These are phyloP conservation scores for Kalmusia sp. DNA, from an alignment of 2,329 filamentous ascomycete genomes.

Conservation along the genomic window DNA sequence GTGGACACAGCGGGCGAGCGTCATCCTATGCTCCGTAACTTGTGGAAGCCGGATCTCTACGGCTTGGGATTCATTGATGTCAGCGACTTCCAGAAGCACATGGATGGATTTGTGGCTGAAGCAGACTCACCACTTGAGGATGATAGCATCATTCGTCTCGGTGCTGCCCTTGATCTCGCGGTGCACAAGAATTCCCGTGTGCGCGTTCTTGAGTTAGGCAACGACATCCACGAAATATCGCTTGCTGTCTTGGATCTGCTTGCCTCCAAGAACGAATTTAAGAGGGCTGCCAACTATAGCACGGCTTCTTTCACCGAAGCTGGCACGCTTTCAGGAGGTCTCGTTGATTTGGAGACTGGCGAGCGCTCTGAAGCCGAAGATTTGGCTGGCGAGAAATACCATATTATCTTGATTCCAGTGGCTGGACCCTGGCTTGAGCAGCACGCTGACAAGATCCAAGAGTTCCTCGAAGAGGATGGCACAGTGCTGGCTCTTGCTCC, in stretches of 20 bases:
- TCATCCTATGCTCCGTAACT: conserved; percentile 21
- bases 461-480: neutral
- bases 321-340: conserved; percentile 4
- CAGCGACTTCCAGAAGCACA: neutral
- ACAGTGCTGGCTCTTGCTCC: neutral
- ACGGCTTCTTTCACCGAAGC: conserved; percentile 10
- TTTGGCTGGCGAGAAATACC: neutral
- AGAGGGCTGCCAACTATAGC: conserved; percentile 10
- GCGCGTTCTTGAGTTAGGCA: conserved; percentile 8
- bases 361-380: neutral
- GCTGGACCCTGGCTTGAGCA: neutral
- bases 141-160: conserved; percentile 3
- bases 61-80: neutral
- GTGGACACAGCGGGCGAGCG: conserved; percentile 10
- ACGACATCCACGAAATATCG: conserved; percentile 4
- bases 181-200: neutral
- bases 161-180: neutral
- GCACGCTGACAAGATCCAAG: neutral
- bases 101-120: conserved; percentile 1
- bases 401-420: neutral
- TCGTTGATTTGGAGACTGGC: conserved; percentile 1
- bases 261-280: neutral
- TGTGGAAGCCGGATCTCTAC: conserved; percentile 26
- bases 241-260: neutral
- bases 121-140: neutral